phyloP scores from a whole-genome alignment of 2,329 filamentous ascomycete species.

The Botrytis fabae region DNA sequence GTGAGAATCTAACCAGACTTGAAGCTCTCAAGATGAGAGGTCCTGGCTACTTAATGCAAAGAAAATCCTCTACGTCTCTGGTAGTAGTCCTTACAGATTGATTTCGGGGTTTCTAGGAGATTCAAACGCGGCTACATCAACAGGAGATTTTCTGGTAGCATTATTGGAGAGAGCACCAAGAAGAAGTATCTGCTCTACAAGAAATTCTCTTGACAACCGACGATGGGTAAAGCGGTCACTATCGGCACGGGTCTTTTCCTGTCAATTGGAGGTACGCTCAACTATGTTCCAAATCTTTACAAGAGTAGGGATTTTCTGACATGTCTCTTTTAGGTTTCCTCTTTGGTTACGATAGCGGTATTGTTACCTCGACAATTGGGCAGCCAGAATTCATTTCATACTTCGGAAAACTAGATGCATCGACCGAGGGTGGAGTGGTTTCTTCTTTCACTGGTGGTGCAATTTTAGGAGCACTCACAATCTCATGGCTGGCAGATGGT shows the following conservation, averaged over 20 bases:
- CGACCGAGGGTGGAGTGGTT: background rate
- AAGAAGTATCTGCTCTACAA: background rate
- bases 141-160: background rate
- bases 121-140: no score
- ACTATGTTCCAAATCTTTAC: background rate
- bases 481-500: conserved; percentile 43
- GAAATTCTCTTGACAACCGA: background rate
- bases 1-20: background rate
- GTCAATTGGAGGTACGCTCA: background rate
- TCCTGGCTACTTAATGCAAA: background rate
- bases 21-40: background rate
- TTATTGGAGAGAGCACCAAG: background rate
- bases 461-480: conserved; percentile 63
- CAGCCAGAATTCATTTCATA: background rate
- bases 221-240: background rate
- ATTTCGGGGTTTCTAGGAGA: background rate
- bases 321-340: background rate
- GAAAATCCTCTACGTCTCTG: background rate
- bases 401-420: background rate
- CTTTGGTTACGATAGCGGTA: background rate
- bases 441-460: conserved; percentile 71
- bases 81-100: background rate
- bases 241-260: background rate
- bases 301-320: background rate
- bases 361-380: background rate